Conservation (phyloP, 805 yeast species). For the Starmerella ratchasimensis region DNA sequence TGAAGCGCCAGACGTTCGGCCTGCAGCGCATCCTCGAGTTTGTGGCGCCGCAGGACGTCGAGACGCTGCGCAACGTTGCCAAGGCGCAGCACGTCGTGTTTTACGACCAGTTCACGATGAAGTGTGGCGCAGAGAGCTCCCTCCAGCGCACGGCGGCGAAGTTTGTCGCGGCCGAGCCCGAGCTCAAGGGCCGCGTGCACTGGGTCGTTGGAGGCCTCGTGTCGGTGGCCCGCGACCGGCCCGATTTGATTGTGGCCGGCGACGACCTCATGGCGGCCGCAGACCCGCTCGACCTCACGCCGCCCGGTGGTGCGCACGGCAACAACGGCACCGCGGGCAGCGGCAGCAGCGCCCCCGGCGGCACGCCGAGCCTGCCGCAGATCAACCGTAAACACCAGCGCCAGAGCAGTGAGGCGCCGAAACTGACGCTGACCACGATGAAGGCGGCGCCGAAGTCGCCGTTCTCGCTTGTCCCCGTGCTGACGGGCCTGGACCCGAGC, state of each 20-base stretch:
- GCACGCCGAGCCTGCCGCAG: not conserved
- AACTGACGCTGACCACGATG: constrained; percentile 8
- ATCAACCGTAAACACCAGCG: not conserved
- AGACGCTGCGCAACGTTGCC: constrained; percentile 19
- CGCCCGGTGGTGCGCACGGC: no score
- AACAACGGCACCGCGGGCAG: not conserved
- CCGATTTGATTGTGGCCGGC: constrained; percentile 8
- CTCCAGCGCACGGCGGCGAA: constrained; percentile 18
- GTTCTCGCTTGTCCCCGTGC: constrained; percentile 13
- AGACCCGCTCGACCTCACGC: not conserved
- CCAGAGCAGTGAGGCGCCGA: constrained; percentile 7
- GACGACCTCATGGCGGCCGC: constrained; percentile 4
- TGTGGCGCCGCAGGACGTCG: constrained; percentile 25
- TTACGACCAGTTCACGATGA: constrained; percentile 17
- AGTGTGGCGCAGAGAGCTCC: constrained; percentile 6
- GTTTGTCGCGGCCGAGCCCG: constrained; percentile 11
- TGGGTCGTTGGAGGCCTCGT: constrained; percentile 18
- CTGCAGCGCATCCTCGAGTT: constrained; percentile 31
- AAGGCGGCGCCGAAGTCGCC: constrained; percentile 14
- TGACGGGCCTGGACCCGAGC: constrained; percentile 6
- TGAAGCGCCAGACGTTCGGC: constrained; percentile 61
- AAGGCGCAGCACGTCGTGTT: constrained; percentile 15
- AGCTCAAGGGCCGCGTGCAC: constrained; percentile 5
- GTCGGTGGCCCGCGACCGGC: constrained; percentile 6
- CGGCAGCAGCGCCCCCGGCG: not conserved